Evolutionary conservation across 306 rosid species (phyloP), one percentile per base, ranked within the genome.

Genomic region (Cucurbita maxima): DNA sequence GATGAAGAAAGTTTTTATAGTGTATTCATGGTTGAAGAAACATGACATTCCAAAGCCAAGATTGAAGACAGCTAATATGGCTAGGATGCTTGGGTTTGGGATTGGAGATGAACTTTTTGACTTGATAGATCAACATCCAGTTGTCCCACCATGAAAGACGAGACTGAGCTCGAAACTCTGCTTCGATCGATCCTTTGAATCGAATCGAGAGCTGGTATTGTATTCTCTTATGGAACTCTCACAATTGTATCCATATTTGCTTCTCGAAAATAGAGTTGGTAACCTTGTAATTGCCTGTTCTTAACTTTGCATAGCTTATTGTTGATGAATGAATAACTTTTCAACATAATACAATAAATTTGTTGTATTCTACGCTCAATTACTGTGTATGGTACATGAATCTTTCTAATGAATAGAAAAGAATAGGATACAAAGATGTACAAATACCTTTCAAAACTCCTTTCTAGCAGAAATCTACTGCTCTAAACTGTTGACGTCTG

Each of bases 1-100:
- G 10, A 84, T 93, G 98, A 82, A 86, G 76, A 93, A 90, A 79
- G 97, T 86, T 7, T 90, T 93, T 61, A 77, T 80, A n/a, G 96
- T 87, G 58, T 83, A 93, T 77, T 81, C 87, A 44, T 93, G 98
- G 98, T 80, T 93, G 87, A 90, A 86, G 90, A 84, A 84, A 80
- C 94, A 89, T 78, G 71, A 82, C 77, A 84, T 88, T 80, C 92
- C 98, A 36, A 88, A 86, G 79, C 89, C 98, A 66, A 82, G 86
- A 81, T 41, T 85, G 79, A 93, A 86, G 88, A 63, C 89, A 25
- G 80, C 82, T 81, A 88, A 90, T 81, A 93, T 93, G 98, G 98
- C 98, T 76, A 86, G 88, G 78, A 90, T 93, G 98, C 97, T 90
- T 77, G 98, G 98, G n/a, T 93, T 93, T 56, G 90, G 87, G 20